Evolutionary conservation across 306 rosid species (phyloP), one percentile per base, ranked within the genome.

Genomic region (Lathyrus aphaca): DNA sequence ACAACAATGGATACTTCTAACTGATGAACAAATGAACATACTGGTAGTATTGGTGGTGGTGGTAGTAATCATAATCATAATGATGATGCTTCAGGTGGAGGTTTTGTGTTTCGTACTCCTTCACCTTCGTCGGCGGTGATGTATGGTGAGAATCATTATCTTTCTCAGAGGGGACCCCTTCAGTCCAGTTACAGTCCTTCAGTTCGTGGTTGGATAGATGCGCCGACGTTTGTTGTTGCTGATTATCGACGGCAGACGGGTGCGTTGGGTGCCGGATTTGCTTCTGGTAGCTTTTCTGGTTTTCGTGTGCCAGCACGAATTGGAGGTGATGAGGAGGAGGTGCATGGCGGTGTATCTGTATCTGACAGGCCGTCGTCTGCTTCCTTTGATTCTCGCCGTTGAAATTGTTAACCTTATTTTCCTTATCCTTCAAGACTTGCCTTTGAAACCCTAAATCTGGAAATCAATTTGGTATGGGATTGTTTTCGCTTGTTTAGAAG

Each of bases 151-250:
- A 76, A 70, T 74, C 88, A 91, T 81, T 85, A 80, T 77, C 62
- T 85, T 84, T 78, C 85, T 68, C 96, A 92, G 95, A 87, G 96
- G 97, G 97, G 97, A 84, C 90, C 96, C 97, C 97, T 89, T 92
- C 97, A 92, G 97, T 92, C 97, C 97, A 92, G 97, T 89, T 82
- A 87, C 92, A 79, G 64, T 71, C 90, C 91, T 49, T 80, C 90
- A 59, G 46, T 86, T 82, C 96, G 94, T 77, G 95, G 90, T 74
- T 82, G 90, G 91, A 81, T 85, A 48, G 93, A 91, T 77, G 78
- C 72, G 40, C 85, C 88, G 19, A 64, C 87, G 35, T 53, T 82
- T 7, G 42, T 73, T 65, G 66, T 80, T 21, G 42, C 77, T 13
- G 68, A 50, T 51, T 40, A 64, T 59, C 81, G 46, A 43, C 75